These are phyloP conservation scores for Chenopodium album DNA, from an alignment of 148 eudicot genomes.

Conservation along the genomic window DNA sequence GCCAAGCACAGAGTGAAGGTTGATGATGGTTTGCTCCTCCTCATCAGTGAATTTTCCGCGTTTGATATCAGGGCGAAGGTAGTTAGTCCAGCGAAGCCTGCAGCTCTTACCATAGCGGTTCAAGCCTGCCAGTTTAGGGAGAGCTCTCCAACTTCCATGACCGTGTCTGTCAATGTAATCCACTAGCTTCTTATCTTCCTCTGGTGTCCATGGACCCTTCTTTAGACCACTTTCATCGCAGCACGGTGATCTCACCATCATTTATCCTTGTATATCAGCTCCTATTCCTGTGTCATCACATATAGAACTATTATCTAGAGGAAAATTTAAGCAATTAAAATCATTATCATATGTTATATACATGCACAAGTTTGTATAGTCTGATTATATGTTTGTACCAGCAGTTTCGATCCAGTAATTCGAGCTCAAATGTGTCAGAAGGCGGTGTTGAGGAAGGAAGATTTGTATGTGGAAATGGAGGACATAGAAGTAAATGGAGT, in stretches of 20 bases:
- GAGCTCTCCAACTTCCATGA: conserved; percentile 68
- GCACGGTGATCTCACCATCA: conserved; percentile 60
- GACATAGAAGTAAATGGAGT: not conserved
- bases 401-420: not conserved
- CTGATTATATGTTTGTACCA: not conserved
- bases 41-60: conserved; percentile 55
- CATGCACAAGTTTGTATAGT: not conserved
- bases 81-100: conserved; percentile 60
- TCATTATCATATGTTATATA: not conserved
- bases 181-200: conserved; percentile 53
- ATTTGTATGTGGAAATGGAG: not conserved
- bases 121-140: conserved; percentile 54
- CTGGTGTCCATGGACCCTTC: conserved; percentile 70
- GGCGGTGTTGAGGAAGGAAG: not conserved
- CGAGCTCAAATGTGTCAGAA: not conserved
- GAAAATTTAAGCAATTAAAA: not conserved
- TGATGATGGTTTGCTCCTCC: conserved; percentile 54
- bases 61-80: conserved; percentile 63
- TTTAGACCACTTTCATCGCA: conserved; percentile 44
- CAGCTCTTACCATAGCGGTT: conserved; percentile 69
- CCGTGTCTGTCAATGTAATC: conserved; percentile 43
- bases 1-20: conserved; percentile 61
- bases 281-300: not conserved
- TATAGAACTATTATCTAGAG: not conserved
- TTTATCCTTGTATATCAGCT: not conserved